These are phyloP conservation scores for Mytilinidion resinicola DNA, from an alignment of 495 filamentous ascomycete species.

Conservation along the genomic window DNA sequence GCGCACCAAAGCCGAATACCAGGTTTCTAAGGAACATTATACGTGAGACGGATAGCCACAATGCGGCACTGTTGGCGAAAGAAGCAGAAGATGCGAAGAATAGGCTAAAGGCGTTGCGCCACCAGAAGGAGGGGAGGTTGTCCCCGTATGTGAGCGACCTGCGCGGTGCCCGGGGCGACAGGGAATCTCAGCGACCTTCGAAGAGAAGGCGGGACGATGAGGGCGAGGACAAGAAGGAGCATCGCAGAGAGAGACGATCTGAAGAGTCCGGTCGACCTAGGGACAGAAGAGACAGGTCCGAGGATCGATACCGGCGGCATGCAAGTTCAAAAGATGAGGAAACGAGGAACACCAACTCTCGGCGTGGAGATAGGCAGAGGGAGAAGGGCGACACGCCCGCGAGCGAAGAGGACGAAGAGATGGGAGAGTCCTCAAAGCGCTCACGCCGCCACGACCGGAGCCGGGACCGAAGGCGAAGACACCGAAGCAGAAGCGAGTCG, in stretches of 20 bases:
- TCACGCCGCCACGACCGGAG: constrained; percentile 1
- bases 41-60: constrained; percentile 81
- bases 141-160: neutral
- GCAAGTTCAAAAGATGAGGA: too few relatives aligned
- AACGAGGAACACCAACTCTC: neutral
- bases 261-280: neutral
- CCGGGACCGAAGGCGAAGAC: constrained; percentile 2
- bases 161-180: neutral
- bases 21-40: constrained; percentile 85
- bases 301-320: neutral
- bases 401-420: neutral
- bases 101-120: constrained; percentile 46
- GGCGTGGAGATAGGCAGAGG: neutral
- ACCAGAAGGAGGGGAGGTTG: constrained; percentile 32
- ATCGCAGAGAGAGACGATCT: neutral
- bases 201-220: constrained; percentile 30
- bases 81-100: constrained; percentile 63
- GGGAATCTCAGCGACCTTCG: constrained; percentile 7
- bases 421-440: neutral
- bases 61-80: constrained; percentile 75
- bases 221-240: constrained; percentile 7
- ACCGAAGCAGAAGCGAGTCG: neutral
- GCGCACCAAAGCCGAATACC: constrained; percentile 84
- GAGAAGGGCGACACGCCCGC: neutral
- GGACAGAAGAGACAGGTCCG: neutral